Conservation (phyloP, 148 eudicot species). For the Chenopodium berlandieri region DNA sequence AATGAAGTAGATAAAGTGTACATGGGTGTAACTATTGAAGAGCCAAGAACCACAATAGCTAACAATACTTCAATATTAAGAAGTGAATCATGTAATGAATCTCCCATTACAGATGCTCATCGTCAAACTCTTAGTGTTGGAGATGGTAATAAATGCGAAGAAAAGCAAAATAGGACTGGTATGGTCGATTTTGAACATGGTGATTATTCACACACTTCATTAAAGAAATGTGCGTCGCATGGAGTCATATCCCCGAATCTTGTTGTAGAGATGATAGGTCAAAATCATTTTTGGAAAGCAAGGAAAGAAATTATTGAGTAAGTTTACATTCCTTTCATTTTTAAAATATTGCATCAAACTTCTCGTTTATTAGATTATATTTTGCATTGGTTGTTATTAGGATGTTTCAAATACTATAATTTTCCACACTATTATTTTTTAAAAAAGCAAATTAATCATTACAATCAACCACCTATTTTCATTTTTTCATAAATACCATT, state of each 20-base stretch:
- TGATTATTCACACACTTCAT: not conserved
- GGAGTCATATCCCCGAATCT: conserved; percentile 36
- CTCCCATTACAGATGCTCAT: not conserved
- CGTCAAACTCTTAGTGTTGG: not conserved
- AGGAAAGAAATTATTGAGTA: conserved; percentile 56
- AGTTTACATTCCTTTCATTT: conserved; percentile 21
- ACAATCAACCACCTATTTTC: no score
- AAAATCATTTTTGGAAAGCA: conserved; percentile 45
- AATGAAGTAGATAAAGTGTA: not conserved
- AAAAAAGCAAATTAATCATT: no score
- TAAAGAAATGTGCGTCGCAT: not conserved
- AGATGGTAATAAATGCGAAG: conserved; percentile 7
- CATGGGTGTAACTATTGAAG: not conserved
- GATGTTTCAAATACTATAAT: no score
- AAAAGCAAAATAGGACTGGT: not conserved
- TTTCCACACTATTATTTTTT: no score
- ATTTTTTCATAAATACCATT: no score
- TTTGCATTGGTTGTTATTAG: no score
- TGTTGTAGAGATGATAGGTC: conserved; percentile 50
- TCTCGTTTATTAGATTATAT: not conserved
- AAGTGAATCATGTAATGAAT: conserved; percentile 11
- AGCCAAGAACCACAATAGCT: not conserved
- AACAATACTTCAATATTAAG: not conserved
- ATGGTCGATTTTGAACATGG: not conserved
- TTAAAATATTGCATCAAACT: not conserved